phyloP scores from a whole-genome alignment of 2,329 filamentous ascomycete species.

The Metarhizium rileyi region DNA sequence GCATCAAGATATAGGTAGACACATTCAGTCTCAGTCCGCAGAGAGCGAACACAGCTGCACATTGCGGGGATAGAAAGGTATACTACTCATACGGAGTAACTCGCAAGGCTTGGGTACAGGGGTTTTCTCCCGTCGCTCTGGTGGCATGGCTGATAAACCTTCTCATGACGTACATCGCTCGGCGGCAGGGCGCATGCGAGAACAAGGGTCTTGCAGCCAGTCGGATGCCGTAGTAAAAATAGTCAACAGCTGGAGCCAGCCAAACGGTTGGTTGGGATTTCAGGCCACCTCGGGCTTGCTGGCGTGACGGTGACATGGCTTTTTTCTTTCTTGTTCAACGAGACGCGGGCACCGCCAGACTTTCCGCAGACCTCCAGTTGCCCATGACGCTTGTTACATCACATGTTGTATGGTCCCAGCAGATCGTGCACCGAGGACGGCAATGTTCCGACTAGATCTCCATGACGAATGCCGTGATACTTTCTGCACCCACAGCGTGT shows the following conservation, averaged over 20 bases:
- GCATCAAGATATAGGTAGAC: no score
- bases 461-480: not conserved
- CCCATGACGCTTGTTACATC: not conserved
- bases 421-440: not conserved
- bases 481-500: not conserved
- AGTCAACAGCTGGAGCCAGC: slow-evolving; percentile 14
- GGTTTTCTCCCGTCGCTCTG: no score
- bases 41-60: no score
- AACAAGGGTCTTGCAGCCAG: slow-evolving; percentile 8
- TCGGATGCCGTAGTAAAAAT: slow-evolving; percentile 18
- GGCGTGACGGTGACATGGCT: no score
- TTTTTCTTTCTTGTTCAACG: no score
- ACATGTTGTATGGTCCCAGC: not conserved
- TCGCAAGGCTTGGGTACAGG: no score
- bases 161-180: slow-evolving; percentile 19
- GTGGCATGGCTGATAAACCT: not conserved
- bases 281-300: no score
- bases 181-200: slow-evolving; percentile 7
- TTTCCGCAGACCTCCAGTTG: no score
- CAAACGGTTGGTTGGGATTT: slow-evolving; percentile 3
- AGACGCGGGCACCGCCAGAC: no score
- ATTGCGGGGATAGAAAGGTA: no score
- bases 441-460: not conserved
- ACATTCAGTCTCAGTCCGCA: no score
- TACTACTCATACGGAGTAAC: no score